Base-by-base conservation (phyloP, 1,284 basidiomycete genomes). In the Marasmius fiardii region DNA sequence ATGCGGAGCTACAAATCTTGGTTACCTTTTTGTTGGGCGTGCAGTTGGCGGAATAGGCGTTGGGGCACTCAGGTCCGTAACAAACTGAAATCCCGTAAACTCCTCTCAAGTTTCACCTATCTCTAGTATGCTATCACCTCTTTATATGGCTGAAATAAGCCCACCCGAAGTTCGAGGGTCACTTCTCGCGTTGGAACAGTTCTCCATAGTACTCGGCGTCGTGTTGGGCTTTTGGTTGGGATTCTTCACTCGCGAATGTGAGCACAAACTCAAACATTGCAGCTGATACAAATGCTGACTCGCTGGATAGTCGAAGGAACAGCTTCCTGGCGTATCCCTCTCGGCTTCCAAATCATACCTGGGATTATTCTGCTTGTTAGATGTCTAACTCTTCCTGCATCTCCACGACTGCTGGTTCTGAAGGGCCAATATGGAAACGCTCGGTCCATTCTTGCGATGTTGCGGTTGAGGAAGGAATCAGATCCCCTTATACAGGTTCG, bases 71-170 rank as follows among this genome's bases (percentile, higher is more conserved):
- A 89, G 86, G 86, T 86, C 58, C 33, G 63, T 53, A 8, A n/a
- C 28, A 12, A 41, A 21, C 34, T 37, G 10, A 20, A 16, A 43
- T 34, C 39, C n/a, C 44, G 14, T 51, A 11, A 34, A 3, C 20
- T 24, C 43, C 55, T 11, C 41, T 54, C 37, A n/a, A 48, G 53
- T 44, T 8, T 49, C 49, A 52, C 57, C 56, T 20, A 24, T 12
- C 43, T 35, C 5, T 37, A 90, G 87, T 62, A 91, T 89, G 83
- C 75, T 92, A 14, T 83, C 84, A 0, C 88, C 88, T 0, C 71
- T 93, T 5, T 93, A 92, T 69, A 91, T 92, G 77, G 85, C 89
- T 0, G 90, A 93, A 70, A 90, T 93, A 44, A 85, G 85, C 59
- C 81, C 90, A 14, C 88, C 90, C 0, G 90, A 92, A 69, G 77